phyloP scores from a whole-genome alignment of 2,329 filamentous ascomycete species.

The Pseudopyrenochaeta lycopersici region DNA sequence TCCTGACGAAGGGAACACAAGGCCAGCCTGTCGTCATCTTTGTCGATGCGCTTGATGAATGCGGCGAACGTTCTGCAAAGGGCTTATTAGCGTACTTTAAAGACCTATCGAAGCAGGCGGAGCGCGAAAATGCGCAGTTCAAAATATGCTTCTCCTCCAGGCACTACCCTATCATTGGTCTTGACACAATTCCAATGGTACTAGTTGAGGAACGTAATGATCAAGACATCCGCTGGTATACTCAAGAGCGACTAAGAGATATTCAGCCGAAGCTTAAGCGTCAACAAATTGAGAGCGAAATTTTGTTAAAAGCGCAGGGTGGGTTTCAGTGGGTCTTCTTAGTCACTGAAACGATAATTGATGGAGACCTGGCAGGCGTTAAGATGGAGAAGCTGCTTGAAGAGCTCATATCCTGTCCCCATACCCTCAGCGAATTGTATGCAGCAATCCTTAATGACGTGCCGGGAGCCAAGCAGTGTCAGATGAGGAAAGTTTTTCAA shows the following conservation, averaged over 20 bases:
- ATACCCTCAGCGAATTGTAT: constrained; percentile 5
- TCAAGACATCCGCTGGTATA: constrained; percentile 41
- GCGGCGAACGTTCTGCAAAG: constrained; percentile 12
- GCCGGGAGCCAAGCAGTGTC: background rate
- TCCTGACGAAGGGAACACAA: constrained; percentile 11
- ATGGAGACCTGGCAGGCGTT: constrained; percentile 2
- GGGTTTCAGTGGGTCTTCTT: constrained; percentile 16
- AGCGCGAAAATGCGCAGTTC: constrained; percentile 17
- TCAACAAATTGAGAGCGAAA: constrained; percentile 7
- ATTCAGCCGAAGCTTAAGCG: constrained; percentile 8
- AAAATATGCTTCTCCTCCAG: constrained; percentile 58
- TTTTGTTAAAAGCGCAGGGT: constrained; percentile 11
- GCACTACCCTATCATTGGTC: constrained; percentile 55
- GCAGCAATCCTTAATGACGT: background rate
- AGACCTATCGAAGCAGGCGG: constrained; percentile 14
- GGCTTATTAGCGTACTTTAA: constrained; percentile 16
- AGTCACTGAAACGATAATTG: constrained; percentile 10
- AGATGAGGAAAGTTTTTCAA: constrained; percentile 15
- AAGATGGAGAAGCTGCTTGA: constrained; percentile 1
- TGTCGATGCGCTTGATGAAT: constrained; percentile 21
- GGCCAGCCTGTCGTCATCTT: constrained; percentile 15
- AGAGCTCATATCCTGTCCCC: background rate
- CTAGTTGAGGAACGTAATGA: constrained; percentile 38
- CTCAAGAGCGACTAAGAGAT: constrained; percentile 4
- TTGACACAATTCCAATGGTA: constrained; percentile 41